Base-by-base conservation (phyloP, 208 protist genomes). In the Crithidia acanthocephali region DNA sequence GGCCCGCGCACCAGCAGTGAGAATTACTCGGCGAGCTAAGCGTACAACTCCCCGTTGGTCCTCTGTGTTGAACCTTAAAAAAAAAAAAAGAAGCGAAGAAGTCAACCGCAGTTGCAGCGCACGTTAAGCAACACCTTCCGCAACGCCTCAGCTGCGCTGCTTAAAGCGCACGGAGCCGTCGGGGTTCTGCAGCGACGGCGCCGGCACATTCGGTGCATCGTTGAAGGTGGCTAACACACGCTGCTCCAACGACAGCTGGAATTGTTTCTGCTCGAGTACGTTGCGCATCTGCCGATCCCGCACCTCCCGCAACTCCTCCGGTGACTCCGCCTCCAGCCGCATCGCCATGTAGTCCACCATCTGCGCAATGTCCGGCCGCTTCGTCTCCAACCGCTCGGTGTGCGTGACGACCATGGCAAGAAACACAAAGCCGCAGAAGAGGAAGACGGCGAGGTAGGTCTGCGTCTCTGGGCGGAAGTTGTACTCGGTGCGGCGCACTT, bases 301-400 rank as follows among this genome's bases (percentile, higher is more conserved):
- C 20, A 93, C 32, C 30, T 50, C 59, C 27, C 76, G 71, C 56
- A 90, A 56, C 52, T 94, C 85, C 70, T 92, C 85, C 2, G 75
- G 76, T 15, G 85, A 87, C n/a, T 90, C 79, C 20, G 87, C 91
- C 79, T 94, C 86, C 23, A 96, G 69, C 8, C 84, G 86, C 86
- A 94, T 91, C 30, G 86, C 81, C 91, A 96, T 96, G 42, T 81
- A 73, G 40, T 90, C 80, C 40, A 94, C 88, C 86, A 96, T 93
- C 50, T 86, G 50, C 33, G 77, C 87, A 67, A 96, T 87, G 53
- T 96, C 91, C 6, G 88, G 85, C 9, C 84, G 85, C 28, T 71
- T 56, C 42, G 65, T 58, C 52, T 96, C 88, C 13, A 94, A 47
- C 16, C 61, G 47, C 74, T 91, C 79, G 13, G 79, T 80, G 76